Evolutionary conservation across 78 protist species (phyloP).

Genomic region (Neovahlkampfia damariscottae): DNA sequence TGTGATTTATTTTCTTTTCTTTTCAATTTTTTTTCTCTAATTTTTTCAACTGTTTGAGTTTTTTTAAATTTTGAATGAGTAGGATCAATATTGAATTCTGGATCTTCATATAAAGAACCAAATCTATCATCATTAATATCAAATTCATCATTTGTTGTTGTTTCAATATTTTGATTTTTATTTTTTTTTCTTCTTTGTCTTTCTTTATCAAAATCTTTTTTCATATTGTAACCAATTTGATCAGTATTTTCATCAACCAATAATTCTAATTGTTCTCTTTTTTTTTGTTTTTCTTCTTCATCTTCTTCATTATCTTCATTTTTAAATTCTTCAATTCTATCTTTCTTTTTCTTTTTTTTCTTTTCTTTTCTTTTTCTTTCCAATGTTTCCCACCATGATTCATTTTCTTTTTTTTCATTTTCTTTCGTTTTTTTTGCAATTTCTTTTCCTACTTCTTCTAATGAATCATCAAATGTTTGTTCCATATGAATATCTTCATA

Average conservation of each 20-base stretch:
- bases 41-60: neutral
- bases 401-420: neutral
- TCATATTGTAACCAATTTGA: neutral
- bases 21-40: neutral
- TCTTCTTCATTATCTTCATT: neutral
- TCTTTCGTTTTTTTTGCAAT: neutral
- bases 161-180: neutral
- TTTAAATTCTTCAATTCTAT: neutral
- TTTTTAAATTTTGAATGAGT: neutral
- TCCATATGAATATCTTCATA: neutral
- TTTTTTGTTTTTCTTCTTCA: neutral
- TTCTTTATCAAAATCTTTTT: neutral
- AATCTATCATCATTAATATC: neutral
- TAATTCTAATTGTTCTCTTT: neutral
- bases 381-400: slow-evolving; percentile 8
- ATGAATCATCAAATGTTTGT: neutral
- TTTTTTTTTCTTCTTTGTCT: neutral
- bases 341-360: neutral
- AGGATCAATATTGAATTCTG: neutral
- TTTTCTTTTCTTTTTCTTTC: neutral
- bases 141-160: neutral
- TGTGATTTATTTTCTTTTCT: neutral
- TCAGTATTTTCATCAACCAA: neutral
- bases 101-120: neutral
- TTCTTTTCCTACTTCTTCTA: neutral